These are phyloP conservation scores for Fusarium fujikuroi DNA, from an alignment of 2,329 filamentous ascomycete genomes.

Conservation along the genomic window DNA sequence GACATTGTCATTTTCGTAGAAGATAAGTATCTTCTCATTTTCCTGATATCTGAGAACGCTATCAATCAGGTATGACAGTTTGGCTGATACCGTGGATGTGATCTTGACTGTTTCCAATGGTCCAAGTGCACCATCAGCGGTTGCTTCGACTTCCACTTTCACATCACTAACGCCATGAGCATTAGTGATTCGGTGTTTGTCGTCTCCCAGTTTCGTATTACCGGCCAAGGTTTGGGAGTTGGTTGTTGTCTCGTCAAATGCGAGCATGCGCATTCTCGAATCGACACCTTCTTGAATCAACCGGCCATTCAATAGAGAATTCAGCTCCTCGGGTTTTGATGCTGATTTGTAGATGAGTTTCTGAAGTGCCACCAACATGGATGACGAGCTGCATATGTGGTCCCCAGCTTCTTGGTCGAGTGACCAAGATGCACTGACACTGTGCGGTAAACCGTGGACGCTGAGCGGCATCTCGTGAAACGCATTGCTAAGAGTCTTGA, in stretches of 20 bases:
- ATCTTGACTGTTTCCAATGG: constrained; percentile 70
- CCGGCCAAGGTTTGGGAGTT: constrained; percentile 50
- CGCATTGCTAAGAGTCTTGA: constrained; percentile 74
- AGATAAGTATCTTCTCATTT: constrained; percentile 87
- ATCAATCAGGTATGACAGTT: constrained; percentile 86
- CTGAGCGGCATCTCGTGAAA: constrained; percentile 84
- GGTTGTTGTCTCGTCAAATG: constrained; percentile 12
- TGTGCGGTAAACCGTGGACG: constrained; percentile 72
- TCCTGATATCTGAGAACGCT: constrained; percentile 74
- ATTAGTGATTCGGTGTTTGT: constrained; percentile 49
- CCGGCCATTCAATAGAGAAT: constrained; percentile 60
- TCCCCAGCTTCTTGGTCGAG: constrained; percentile 66
- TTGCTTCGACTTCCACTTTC: constrained; percentile 36
- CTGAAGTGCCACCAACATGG: constrained; percentile 64
- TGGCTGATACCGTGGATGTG: constrained; percentile 85
- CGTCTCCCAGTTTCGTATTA: constrained; percentile 57
- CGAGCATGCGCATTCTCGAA: constrained; percentile 50
- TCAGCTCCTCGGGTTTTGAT: constrained; percentile 56
- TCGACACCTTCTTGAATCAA: constrained; percentile 53
- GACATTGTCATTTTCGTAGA: constrained; percentile 89
- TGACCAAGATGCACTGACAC: constrained; percentile 72
- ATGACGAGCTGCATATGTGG: constrained; percentile 59
- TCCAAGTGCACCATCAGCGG: constrained; percentile 45
- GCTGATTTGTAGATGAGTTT: constrained; percentile 60
- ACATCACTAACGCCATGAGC: constrained; percentile 44